These are phyloP conservation scores for Tieghemiomyces parasiticus DNA, from an alignment of 192 early-diverging fungal species.

Conservation along the genomic window DNA sequence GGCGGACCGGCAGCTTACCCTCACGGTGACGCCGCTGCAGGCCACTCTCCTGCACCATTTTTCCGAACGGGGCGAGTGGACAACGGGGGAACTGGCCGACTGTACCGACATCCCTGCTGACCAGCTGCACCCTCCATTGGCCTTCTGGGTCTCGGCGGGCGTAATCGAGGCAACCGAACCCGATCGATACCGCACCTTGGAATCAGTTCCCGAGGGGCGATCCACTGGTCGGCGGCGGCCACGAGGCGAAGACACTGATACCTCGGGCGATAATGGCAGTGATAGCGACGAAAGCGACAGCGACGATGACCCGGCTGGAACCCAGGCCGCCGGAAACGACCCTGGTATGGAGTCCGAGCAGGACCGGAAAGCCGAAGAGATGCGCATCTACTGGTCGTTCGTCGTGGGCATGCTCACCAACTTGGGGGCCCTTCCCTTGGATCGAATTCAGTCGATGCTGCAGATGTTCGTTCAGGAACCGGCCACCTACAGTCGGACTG, in stretches of 20 bases:
- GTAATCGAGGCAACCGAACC: constrained; percentile 18
- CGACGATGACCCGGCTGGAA: background rate
- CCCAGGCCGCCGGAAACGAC: background rate
- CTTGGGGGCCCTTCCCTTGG: constrained; percentile 34
- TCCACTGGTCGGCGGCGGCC: too few relatives aligned
- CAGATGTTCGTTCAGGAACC: constrained; percentile 32
- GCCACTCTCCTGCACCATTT: constrained; percentile 31
- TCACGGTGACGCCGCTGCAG: constrained; percentile 34
- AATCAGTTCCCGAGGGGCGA: too few relatives aligned
- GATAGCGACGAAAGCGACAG: constrained; percentile 1
- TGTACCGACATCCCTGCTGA: constrained; percentile 17
- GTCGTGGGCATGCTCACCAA: constrained; percentile 39
- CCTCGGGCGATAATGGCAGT: too few relatives aligned
- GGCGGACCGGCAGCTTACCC: constrained; percentile 25
- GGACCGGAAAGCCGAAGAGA: constrained; percentile 18
- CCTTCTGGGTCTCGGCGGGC: constrained; percentile 24
- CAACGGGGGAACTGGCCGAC: constrained; percentile 13
- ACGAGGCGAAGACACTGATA: too few relatives aligned
- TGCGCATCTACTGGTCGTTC: constrained; percentile 33
- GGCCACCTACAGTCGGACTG: constrained; percentile 13
- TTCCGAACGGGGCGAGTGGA: background rate
- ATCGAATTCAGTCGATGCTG: constrained; percentile 35
- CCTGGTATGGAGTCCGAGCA: constrained; percentile 6
- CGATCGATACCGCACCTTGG: too few relatives aligned
- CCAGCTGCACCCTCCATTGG: constrained; percentile 12